A percentile compares a stretch with the other conserved stretches of the same genome.
Conservation (phyloP, 257 asterid species). For the Przewalskia tangutica region DNA sequence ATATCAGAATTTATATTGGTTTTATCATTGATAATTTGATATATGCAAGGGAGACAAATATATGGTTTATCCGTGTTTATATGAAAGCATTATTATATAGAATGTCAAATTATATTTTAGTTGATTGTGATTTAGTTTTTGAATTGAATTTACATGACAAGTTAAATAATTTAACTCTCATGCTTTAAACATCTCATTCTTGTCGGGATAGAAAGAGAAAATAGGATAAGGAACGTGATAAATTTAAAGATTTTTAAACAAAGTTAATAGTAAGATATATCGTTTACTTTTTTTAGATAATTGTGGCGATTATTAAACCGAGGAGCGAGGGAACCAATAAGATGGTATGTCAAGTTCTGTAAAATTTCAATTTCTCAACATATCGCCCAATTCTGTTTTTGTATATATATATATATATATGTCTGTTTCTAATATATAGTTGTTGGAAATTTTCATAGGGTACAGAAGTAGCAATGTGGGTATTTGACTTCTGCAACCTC, state of each 20-base stretch:
- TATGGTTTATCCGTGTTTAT: too few relatives aligned
- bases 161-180: not conserved
- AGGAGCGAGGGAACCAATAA: constrained; percentile 61
- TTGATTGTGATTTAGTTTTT: not conserved
- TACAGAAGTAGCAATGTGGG: not conserved
- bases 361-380: not conserved
- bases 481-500: constrained; percentile 1
- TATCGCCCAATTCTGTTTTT: not conserved
- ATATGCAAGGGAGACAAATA: not conserved
- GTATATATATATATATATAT: not conserved
- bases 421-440: not conserved
- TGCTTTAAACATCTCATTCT: not conserved
- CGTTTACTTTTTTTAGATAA: constrained; percentile 13
- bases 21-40: not conserved
- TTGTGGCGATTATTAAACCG: constrained; percentile 67
- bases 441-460: not conserved
- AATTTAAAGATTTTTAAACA: not conserved
- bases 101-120: not conserved
- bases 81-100: too few relatives aligned
- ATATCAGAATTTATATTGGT: too few relatives aligned
- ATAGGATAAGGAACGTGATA: not conserved
- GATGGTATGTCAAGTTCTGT: constrained; percentile 29
- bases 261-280: too few relatives aligned
- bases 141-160: not conserved
- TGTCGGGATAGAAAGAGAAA: not conserved